Evolutionary conservation across 2,329 filamentous ascomycete genomes (phyloP), one percentile per base, ranked within the genome.

Genomic region (Beauveria varroae): DNA sequence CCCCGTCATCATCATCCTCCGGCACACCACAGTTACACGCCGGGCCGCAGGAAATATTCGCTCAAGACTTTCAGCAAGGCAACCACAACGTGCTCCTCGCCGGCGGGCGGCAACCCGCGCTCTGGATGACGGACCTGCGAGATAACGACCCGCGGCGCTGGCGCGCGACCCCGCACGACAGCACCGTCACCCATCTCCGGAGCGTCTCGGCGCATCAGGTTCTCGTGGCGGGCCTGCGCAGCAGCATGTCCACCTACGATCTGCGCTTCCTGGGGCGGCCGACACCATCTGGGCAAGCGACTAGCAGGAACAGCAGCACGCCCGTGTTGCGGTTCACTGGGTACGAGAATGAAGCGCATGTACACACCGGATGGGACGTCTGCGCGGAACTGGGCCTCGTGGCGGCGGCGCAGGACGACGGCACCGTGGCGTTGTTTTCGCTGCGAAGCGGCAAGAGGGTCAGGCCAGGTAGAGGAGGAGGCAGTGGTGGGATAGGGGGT

Each of bases 241-340:
- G 75, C 67, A 73, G 67, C 58, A 80, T 87, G 73, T 74, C 75
- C 1, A 70, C 86, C 5, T 87, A 85, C 66, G 85, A 88, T 64
- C 63, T 82, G 37, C 82, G 85, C 1, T 83, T 76, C 64, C 57
- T 67, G 24, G 60, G 50, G 28, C 47, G 26, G 40, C 57, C 18
- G 7, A 41, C 43, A 10, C 41, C 26, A 8, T 8, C 22, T 14
- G 14, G 7, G 10, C 10, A 37, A 14, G 34, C 34, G 34, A 37
- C 34, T 14, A 37, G 34, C 34, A 37, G 34, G 14, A 37, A 12
- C 34, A 14, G 34, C 6, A 67, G 71, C 0, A 63, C 54, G 5
- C 77, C 83, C 0, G 66, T 83, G 2, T 67, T 86, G 9, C 58
- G 58, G 0, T 86, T 86, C 62, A 72, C 75, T 0, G 74, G 69